A percentile compares a stretch with the other conserved stretches of the same genome.
phyloP scores from a whole-genome alignment of 2,329 filamentous ascomycete genomes.

The Colletotrichum spinosum region DNA sequence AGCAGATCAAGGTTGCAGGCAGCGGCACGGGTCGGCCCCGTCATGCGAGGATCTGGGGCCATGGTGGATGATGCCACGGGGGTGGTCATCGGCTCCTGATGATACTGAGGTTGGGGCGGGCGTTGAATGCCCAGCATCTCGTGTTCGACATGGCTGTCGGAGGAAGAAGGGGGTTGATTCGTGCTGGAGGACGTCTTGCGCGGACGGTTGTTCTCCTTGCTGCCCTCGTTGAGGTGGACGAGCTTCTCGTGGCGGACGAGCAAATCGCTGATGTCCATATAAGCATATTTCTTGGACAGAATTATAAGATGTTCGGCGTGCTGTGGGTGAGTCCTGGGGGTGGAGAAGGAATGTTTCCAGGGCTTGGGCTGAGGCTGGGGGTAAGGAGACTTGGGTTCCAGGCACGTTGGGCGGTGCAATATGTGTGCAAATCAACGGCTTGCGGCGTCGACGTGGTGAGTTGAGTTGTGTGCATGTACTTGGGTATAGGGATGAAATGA shows the following conservation, averaged over 20 bases:
- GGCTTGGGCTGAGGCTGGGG: conserved; percentile 22
- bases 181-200: conserved; percentile 58
- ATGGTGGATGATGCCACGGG: conserved; percentile 53
- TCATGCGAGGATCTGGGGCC: conserved; percentile 59
- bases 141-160: conserved; percentile 59
- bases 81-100: conserved; percentile 53
- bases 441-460: conserved; percentile 30
- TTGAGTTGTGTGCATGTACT: conserved; percentile 27
- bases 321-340: conserved; percentile 31
- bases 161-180: conserved; percentile 57
- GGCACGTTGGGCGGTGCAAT: conserved; percentile 32
- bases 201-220: conserved; percentile 63
- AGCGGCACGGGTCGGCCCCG: conserved; percentile 51
- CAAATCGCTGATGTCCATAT: conserved; percentile 74
- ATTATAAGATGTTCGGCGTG: conserved; percentile 16
- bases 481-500: conserved; percentile 23
- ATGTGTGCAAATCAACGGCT: conserved; percentile 25
- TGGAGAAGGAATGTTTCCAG: conserved; percentile 19
- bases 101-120: conserved; percentile 50
- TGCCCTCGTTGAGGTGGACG: conserved; percentile 71
- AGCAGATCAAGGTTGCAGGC: conserved; percentile 70
- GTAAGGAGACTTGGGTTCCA: conserved; percentile 3
- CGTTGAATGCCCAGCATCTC: conserved; percentile 60
- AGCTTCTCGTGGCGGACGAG: conserved; percentile 74
- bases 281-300: conserved; percentile 55